These are phyloP conservation scores for Alternaria dauci DNA, from an alignment of 2,329 filamentous ascomycete species.

Conservation along the genomic window DNA sequence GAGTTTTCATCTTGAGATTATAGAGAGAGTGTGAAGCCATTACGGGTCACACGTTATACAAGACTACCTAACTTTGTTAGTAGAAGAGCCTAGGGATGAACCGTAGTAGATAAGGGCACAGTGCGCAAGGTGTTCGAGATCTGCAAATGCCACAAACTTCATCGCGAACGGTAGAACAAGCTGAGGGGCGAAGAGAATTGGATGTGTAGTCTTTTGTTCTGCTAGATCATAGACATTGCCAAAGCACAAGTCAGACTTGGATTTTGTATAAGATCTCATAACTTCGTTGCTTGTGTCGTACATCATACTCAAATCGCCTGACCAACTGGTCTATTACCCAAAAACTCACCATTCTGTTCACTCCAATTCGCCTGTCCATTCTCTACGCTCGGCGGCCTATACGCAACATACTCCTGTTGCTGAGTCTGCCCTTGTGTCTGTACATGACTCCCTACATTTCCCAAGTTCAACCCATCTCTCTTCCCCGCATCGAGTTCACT, in stretches of 20 bases:
- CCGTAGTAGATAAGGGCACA: too few species aligned
- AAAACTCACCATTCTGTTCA: slow-evolving; percentile 3
- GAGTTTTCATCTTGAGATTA: background rate
- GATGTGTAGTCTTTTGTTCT: background rate
- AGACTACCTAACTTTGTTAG: background rate
- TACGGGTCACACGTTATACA: background rate
- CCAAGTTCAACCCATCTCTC: slow-evolving; percentile 2
- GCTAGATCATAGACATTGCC: background rate
- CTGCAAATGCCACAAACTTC: too few species aligned
- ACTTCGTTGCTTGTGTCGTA: background rate
- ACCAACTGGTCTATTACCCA: slow-evolving; percentile 1
- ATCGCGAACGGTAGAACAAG: too few species aligned
- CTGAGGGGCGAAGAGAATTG: too few species aligned
- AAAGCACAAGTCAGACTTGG: background rate
- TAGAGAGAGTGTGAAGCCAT: background rate
- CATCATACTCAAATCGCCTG: background rate
- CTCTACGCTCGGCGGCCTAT: background rate
- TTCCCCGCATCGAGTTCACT: slow-evolving; percentile 14
- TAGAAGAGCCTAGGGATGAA: background rate
- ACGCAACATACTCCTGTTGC: background rate
- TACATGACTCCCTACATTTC: background rate
- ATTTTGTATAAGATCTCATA: background rate
- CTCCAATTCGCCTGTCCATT: background rate
- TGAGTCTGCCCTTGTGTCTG: background rate
- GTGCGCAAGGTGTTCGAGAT: background rate